Evolutionary conservation across 768 basidiomycete species (phyloP).

Genomic region (Leccinellum albellum): DNA sequence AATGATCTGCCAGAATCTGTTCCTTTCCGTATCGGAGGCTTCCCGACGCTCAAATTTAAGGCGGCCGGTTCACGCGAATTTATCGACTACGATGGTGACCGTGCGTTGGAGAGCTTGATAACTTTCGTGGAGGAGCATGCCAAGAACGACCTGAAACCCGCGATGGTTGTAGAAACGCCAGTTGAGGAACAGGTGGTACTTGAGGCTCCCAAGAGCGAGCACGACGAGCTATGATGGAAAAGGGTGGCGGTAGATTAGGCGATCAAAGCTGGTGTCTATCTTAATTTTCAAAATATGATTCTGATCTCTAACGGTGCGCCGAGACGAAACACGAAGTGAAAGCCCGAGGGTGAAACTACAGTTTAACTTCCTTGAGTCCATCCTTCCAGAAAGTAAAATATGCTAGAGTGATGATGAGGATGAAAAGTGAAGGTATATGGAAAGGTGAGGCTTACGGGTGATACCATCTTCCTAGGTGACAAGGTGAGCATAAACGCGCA

Average conservation of each 20-base stretch:
- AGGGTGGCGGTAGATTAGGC: slow-evolving; percentile 11
- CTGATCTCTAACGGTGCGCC: slow-evolving; percentile 7
- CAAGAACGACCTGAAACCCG: slow-evolving; percentile 63
- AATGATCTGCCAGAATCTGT: slow-evolving; percentile 91
- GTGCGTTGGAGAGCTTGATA: slow-evolving; percentile 79
- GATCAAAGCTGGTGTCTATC: slow-evolving; percentile 22
- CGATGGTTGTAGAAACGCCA: slow-evolving; percentile 19
- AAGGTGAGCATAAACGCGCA: slow-evolving; percentile 7
- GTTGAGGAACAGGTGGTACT: slow-evolving; percentile 22
- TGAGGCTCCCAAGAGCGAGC: slow-evolving; percentile 23
- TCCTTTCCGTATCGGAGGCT: slow-evolving; percentile 82
- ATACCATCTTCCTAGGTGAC: slow-evolving; percentile 62
- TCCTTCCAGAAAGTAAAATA: slow-evolving; percentile 97
- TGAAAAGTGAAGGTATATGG: not conserved
- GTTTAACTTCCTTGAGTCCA: slow-evolving; percentile 79
- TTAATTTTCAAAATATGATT: slow-evolving; percentile 17
- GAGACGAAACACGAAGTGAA: not conserved
- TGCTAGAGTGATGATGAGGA: slow-evolving; percentile 41
- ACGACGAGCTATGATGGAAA: slow-evolving; percentile 29
- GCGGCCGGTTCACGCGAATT: slow-evolving; percentile 82
- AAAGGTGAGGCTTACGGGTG: slow-evolving; percentile 57
- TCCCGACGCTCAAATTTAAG: slow-evolving; percentile 98
- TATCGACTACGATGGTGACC: slow-evolving; percentile 91
- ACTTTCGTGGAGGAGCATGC: slow-evolving; percentile 80
- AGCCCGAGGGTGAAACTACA: slow-evolving; percentile 35